phyloP scores from a whole-genome alignment of 805 yeast species.

The Ogataea henricii region DNA sequence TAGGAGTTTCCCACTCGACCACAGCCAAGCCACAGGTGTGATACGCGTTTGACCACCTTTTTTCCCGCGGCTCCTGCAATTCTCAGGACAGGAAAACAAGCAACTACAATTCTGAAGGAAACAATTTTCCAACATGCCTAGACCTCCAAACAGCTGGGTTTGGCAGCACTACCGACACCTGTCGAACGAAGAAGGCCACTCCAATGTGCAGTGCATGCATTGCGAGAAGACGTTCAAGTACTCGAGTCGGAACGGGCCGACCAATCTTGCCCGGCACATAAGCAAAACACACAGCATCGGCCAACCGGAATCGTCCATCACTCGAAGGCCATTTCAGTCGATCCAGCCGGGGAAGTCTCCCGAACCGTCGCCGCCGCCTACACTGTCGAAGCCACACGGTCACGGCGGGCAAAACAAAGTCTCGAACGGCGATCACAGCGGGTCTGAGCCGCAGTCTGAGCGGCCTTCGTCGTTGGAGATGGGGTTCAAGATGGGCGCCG shows the following conservation, averaged over 20 bases:
- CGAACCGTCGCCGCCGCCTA: neutral
- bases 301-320: conserved; percentile 28
- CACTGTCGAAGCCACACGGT: conserved; percentile 12
- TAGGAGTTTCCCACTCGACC: neutral
- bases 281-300: conserved; percentile 30
- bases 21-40: neutral
- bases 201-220: conserved; percentile 32
- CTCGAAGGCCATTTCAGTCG: conserved; percentile 31
- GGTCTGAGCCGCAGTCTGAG: conserved; percentile 14
- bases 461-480: conserved; percentile 15
- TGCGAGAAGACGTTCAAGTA: conserved; percentile 34
- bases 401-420: conserved; percentile 11
- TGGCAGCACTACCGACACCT: conserved; percentile 37
- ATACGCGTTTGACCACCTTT: neutral
- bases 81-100: neutral
- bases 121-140: conserved; percentile 28
- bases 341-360: conserved; percentile 6
- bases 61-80: neutral
- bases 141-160: conserved; percentile 40
- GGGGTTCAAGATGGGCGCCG: conserved; percentile 13
- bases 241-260: conserved; percentile 38
- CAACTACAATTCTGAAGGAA: neutral
- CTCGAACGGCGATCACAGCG: conserved; percentile 14
- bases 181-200: conserved; percentile 23
- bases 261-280: conserved; percentile 37